phyloP scores from a whole-genome alignment of 2,329 filamentous ascomycete species.

The Colletotrichum lindemuthianum region DNA sequence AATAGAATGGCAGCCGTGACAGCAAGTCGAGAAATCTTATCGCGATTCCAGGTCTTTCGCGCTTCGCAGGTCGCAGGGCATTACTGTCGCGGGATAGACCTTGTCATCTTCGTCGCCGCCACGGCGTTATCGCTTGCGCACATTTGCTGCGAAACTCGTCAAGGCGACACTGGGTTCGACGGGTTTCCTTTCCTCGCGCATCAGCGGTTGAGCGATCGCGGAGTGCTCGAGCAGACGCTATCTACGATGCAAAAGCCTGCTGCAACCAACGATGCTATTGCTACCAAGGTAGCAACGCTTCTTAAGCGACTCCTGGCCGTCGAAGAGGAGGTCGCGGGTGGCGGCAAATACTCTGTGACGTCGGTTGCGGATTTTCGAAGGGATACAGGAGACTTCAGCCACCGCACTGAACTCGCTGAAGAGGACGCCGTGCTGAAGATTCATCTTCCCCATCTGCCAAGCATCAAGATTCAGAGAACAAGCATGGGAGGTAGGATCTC shows the following conservation, averaged over 20 bases:
- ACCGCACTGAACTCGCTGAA: constrained; percentile 1
- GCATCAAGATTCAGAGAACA: constrained; percentile 2
- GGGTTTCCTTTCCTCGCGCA: constrained; percentile 44
- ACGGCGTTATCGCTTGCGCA: constrained; percentile 51
- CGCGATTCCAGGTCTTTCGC: constrained; percentile 48
- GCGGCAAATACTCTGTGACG: background rate
- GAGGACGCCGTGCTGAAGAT: background rate
- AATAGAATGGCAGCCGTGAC: constrained; percentile 47
- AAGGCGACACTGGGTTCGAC: constrained; percentile 15
- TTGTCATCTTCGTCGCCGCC: constrained; percentile 49
- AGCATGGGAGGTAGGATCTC: background rate
- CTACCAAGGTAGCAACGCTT: constrained; percentile 43
- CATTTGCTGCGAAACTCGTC: constrained; percentile 40
- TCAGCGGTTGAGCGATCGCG: constrained; percentile 52
- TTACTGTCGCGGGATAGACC: constrained; percentile 44
- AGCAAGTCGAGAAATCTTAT: constrained; percentile 50
- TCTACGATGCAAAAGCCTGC: constrained; percentile 46
- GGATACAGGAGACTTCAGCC: constrained; percentile 13
- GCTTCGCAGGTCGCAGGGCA: constrained; percentile 38
- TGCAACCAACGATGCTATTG: constrained; percentile 45
- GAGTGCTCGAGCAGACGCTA: constrained; percentile 49
- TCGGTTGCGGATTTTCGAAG: background rate
- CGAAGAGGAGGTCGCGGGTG: constrained; percentile 42
- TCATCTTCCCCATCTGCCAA: constrained; percentile 16
- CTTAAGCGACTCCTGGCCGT: constrained; percentile 45